Conservation (phyloP, 768 basidiomycete genomes). For the Russula virescens region DNA sequence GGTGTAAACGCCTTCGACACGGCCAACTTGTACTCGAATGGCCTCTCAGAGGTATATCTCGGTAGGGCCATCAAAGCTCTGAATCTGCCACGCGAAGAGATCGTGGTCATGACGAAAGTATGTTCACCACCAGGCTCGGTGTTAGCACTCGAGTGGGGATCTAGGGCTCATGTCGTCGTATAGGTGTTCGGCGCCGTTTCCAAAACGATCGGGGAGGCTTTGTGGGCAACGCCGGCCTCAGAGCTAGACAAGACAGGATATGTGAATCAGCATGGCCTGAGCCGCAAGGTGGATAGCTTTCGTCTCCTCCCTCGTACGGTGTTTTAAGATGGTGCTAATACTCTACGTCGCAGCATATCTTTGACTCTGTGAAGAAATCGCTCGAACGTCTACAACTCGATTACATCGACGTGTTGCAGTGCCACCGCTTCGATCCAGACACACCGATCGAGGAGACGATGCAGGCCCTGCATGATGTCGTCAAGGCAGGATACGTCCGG, state of each 20-base stretch:
- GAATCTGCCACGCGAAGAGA: conserved; percentile 35
- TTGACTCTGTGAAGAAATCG: conserved; percentile 57
- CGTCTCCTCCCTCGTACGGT: not conserved
- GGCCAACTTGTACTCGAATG: conserved; percentile 37
- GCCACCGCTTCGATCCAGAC: conserved; percentile 32
- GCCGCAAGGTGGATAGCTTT: conserved; percentile 31
- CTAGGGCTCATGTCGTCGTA: not conserved
- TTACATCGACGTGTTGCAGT: conserved; percentile 72
- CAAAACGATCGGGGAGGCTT: not conserved
- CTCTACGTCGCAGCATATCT: conserved; percentile 49
- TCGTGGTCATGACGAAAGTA: conserved; percentile 43
- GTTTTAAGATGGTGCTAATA: not conserved
- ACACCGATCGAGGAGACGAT: conserved; percentile 32
- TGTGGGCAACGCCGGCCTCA: not conserved
- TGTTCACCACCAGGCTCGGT: not conserved
- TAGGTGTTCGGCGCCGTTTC: conserved; percentile 4
- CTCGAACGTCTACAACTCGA: conserved; percentile 66
- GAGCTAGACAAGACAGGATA: conserved; percentile 29
- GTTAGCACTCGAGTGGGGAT: not conserved
- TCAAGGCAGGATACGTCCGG: conserved; percentile 35
- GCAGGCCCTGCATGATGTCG: conserved; percentile 38
- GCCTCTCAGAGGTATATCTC: conserved; percentile 32
- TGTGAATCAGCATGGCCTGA: conserved; percentile 35
- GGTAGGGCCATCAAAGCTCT: conserved; percentile 40
- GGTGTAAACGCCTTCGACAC: conserved; percentile 64